Conservation (phyloP, 805 yeast species). For the Metschnikowia henanensis region DNA sequence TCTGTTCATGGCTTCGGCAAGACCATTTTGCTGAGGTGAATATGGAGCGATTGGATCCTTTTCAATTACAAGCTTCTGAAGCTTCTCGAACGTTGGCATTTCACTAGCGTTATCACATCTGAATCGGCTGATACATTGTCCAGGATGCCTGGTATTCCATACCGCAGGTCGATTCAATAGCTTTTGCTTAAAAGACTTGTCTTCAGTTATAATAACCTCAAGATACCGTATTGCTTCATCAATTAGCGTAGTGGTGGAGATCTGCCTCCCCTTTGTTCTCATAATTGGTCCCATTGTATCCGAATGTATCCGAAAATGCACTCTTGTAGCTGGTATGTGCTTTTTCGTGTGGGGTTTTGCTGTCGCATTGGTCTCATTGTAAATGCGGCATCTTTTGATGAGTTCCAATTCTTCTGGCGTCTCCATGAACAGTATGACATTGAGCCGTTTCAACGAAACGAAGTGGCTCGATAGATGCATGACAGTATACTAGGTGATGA, state of each 20-base stretch:
- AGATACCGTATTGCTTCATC: background rate
- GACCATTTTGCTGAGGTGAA: background rate
- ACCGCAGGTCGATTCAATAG: background rate
- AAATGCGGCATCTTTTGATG: no score
- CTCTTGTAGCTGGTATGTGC: background rate
- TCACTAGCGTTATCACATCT: conserved; percentile 1
- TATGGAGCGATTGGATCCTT: background rate
- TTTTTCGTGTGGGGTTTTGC: no score
- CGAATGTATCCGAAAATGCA: background rate
- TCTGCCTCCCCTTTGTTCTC: background rate
- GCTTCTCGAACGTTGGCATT: background rate
- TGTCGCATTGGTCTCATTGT: no score
- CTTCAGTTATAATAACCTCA: background rate
- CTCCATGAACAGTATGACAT: no score
- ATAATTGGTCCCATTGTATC: background rate
- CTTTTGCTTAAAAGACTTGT: background rate
- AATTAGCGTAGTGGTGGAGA: background rate
- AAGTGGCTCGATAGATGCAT: no score
- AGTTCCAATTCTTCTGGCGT: no score
- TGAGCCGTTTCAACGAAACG: no score
- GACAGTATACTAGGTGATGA: no score
- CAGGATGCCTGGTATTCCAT: background rate
- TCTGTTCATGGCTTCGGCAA: background rate
- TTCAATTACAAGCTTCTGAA: background rate
- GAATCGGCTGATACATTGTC: background rate